These are phyloP conservation scores for Lathyrus tuberosus DNA, from an alignment of 306 rosid genomes.

Conservation along the genomic window DNA sequence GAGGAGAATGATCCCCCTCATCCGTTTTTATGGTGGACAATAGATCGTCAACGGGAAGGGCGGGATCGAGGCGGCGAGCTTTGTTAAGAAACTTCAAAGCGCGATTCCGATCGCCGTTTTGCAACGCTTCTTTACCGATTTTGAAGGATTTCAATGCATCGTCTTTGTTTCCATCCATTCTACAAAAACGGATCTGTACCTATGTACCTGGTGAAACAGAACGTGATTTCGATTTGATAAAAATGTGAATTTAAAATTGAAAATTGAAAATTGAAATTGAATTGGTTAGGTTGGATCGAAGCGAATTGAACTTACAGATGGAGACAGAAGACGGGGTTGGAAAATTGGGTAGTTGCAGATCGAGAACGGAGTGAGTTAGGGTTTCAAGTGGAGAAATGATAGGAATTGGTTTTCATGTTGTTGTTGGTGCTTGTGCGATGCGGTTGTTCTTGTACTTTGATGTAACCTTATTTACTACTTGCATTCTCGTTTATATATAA, in stretches of 20 bases:
- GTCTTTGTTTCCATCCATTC: constrained; percentile 95
- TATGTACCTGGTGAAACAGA: constrained; percentile 4
- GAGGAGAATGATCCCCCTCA: constrained; percentile 42
- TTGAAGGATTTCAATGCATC: constrained; percentile 81
- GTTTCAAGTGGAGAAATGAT: constrained; percentile 36
- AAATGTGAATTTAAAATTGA: too few relatives aligned
- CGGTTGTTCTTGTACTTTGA: neutral
- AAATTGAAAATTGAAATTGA: constrained; percentile 10
- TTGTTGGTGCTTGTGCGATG: neutral
- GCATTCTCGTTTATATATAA: neutral
- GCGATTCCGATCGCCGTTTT: constrained; percentile 70
- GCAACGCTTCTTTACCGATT: constrained; percentile 75
- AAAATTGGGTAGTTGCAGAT: constrained; percentile 14
- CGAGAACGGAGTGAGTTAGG: constrained; percentile 40
- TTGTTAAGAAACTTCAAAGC: constrained; percentile 73
- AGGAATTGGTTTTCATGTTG: constrained; percentile 24
- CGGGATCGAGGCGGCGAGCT: constrained; percentile 91
- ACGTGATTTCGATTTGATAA: constrained; percentile 14
- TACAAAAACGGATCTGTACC: constrained; percentile 28
- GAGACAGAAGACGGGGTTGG: constrained; percentile 34
- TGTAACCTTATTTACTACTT: neutral
- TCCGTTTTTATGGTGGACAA: constrained; percentile 38
- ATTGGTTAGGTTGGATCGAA: constrained; percentile 15
- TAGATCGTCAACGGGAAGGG: constrained; percentile 69
- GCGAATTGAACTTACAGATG: constrained; percentile 53